These are phyloP conservation scores for Aspergillus coremiiformis DNA, from an alignment of 495 filamentous ascomycete genomes.

Conservation along the genomic window DNA sequence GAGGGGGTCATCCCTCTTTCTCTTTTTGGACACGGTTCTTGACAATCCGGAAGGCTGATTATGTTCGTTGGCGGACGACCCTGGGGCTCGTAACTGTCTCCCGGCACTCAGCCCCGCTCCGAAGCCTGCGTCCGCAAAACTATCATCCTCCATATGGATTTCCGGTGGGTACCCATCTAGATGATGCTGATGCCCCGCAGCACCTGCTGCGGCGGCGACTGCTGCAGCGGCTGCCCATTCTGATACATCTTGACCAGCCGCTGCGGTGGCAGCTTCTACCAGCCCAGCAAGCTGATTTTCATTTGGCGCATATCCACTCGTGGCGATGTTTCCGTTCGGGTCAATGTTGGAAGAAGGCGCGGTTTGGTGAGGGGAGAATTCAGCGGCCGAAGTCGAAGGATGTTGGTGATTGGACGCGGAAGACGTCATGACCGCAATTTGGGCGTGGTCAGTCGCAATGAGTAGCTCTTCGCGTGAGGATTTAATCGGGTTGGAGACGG, in stretches of 20 bases:
- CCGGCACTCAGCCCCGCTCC: conserved; percentile 20
- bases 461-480: neutral
- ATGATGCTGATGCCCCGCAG: conserved; percentile 34
- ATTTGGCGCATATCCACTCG: conserved; percentile 32
- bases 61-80: conserved; percentile 50
- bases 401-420: conserved; percentile 28
- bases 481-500: neutral
- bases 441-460: neutral
- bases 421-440: conserved; percentile 23
- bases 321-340: conserved; percentile 24
- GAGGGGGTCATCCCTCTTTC: conserved; percentile 40
- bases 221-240: conserved; percentile 36
- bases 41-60: conserved; percentile 69
- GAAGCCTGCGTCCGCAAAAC: conserved; percentile 35
- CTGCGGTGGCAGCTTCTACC: conserved; percentile 46
- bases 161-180: conserved; percentile 35
- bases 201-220: conserved; percentile 30
- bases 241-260: conserved; percentile 44
- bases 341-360: conserved; percentile 28
- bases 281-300: conserved; percentile 47
- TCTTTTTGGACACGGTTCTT: conserved; percentile 35
- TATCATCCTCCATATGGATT: conserved; percentile 37
- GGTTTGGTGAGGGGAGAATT: conserved; percentile 20
- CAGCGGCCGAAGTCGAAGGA: conserved; percentile 24
- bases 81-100: conserved; percentile 25